Conservation (phyloP, 2,329 filamentous ascomycete genomes). For the Aspergillus jensenii region DNA sequence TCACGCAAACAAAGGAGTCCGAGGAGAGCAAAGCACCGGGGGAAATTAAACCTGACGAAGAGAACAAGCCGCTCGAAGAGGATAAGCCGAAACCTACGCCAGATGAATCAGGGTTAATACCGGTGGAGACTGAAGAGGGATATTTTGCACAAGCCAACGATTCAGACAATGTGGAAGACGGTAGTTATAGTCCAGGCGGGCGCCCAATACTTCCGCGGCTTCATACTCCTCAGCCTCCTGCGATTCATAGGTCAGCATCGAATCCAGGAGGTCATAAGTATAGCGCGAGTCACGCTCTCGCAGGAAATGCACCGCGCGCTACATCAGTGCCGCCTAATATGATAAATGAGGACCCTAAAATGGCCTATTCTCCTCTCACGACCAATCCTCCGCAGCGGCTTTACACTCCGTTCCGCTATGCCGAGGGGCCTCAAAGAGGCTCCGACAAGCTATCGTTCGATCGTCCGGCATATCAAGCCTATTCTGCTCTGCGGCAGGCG, state of each 20-base stretch:
- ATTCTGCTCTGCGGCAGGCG: conserved; percentile 48
- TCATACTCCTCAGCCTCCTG: conserved; percentile 18
- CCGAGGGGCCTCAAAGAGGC: conserved; percentile 42
- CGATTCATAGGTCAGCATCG: conserved; percentile 28
- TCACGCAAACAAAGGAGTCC: conserved; percentile 5
- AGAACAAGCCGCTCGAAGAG: conserved; percentile 7
- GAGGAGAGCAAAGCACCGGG: neutral
- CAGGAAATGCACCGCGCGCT: conserved; percentile 17
- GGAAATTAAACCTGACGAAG: too few species aligned
- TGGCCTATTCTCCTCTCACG: conserved; percentile 28
- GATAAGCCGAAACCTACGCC: conserved; percentile 11
- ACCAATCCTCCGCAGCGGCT: conserved; percentile 41
- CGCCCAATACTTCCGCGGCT: conserved; percentile 45
- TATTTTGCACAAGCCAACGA: conserved; percentile 7
- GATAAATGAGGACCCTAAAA: conserved; percentile 20
- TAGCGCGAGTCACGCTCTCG: neutral
- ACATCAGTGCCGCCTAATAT: conserved; percentile 26
- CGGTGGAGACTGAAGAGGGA: conserved; percentile 29
- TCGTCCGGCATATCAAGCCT: conserved; percentile 47
- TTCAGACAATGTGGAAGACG: conserved; percentile 26
- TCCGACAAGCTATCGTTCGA: conserved; percentile 40
- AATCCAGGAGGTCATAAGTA: conserved; percentile 19
- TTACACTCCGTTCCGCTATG: conserved; percentile 49
- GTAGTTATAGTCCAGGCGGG: conserved; percentile 55
- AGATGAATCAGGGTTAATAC: conserved; percentile 35